Evolutionary conservation across 2,329 filamentous ascomycete genomes (phyloP).

Genomic region (Fusarium illudens): DNA sequence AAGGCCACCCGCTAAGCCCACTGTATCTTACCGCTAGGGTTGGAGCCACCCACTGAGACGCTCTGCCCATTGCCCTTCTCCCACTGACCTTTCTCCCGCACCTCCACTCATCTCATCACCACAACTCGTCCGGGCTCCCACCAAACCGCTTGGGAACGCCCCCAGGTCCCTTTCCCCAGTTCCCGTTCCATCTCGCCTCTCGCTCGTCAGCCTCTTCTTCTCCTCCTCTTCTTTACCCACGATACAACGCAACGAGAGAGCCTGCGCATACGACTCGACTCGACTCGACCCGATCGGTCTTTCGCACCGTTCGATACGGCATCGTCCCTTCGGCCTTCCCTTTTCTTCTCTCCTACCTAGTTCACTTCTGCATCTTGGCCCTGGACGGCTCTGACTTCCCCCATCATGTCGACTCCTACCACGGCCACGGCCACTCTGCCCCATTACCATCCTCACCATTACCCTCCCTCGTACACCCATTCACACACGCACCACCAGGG

Average conservation of each 20-base stretch:
- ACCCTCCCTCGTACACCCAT: conserved; percentile 63
- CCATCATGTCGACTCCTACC: conserved; percentile 80
- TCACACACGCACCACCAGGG: conserved; percentile 46
- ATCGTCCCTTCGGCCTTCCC: conserved; percentile 8
- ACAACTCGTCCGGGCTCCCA: conserved; percentile 24
- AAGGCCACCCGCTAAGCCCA: conserved; percentile 12
- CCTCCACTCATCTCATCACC: conserved; percentile 27
- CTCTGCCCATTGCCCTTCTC: neutral
- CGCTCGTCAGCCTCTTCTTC: conserved; percentile 28
- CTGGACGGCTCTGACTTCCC: conserved; percentile 39
- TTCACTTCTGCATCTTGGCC: conserved; percentile 27
- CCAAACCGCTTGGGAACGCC: conserved; percentile 30
- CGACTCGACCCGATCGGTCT: conserved; percentile 18
- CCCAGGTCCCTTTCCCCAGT: conserved; percentile 29
- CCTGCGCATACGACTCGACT: conserved; percentile 28
- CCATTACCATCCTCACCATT: conserved; percentile 72
- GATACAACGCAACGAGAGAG: conserved; percentile 22
- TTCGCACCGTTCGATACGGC: conserved; percentile 33
- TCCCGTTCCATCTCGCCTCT: conserved; percentile 36
- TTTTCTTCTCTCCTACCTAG: conserved; percentile 17
- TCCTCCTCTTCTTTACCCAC: conserved; percentile 28
- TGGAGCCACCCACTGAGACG: conserved; percentile 1
- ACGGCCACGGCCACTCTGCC: conserved; percentile 78
- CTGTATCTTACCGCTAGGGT: conserved; percentile 16
- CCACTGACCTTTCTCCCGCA: conserved; percentile 2